A percentile compares a stretch with the other conserved stretches of the same genome.
These are phyloP conservation scores for Cladorrhinum samala DNA, from an alignment of 495 filamentous ascomycete species.

Conservation along the genomic window DNA sequence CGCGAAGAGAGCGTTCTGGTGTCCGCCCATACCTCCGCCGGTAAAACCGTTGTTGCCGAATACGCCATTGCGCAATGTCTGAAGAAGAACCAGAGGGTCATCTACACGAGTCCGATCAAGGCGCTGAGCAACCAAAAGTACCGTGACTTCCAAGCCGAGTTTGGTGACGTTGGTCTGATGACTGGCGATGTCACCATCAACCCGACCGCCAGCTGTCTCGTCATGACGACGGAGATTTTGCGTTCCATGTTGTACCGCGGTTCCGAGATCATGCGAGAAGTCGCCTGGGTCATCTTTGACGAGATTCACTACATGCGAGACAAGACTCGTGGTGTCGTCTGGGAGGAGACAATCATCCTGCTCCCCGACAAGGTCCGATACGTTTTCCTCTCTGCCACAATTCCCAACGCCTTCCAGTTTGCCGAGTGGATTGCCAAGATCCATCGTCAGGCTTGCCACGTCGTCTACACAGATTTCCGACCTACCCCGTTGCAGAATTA, in stretches of 20 bases:
- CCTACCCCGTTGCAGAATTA: slow-evolving; percentile 96
- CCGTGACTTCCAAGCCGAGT: slow-evolving; percentile 88
- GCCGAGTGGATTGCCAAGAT: slow-evolving; percentile 98
- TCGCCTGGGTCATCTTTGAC: slow-evolving; percentile 95
- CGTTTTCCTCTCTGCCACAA: slow-evolving; percentile 97
- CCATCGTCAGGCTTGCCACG: slow-evolving; percentile 93
- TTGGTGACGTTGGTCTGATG: slow-evolving; percentile 97
- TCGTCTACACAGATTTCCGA: slow-evolving; percentile 97
- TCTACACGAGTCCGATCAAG: slow-evolving; percentile 99
- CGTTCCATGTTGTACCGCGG: slow-evolving; percentile 97
- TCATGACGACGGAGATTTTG: slow-evolving; percentile 99
- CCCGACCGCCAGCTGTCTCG: slow-evolving; percentile 92
- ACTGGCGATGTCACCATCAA: slow-evolving; percentile 99
- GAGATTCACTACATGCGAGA: slow-evolving; percentile 99
- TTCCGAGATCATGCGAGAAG: slow-evolving; percentile 98
- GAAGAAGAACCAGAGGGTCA: slow-evolving; percentile 94
- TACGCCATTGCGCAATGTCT: slow-evolving; percentile 98
- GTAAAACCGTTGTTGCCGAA: slow-evolving; percentile 96
- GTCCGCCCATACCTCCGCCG: slow-evolving; percentile 94
- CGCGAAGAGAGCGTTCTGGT: slow-evolving; percentile 93
- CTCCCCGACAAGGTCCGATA: slow-evolving; percentile 97
- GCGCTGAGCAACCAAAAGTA: slow-evolving; percentile 98
- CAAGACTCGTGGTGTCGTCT: slow-evolving; percentile 88
- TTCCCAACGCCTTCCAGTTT: slow-evolving; percentile 98
- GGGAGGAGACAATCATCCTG: slow-evolving; percentile 98